Percentiles rank a stretch among this genome's conserved stretches.
These are phyloP conservation scores for Alliaria petiolata DNA, from an alignment of 345 rosid genomes.

Conservation along the genomic window DNA sequence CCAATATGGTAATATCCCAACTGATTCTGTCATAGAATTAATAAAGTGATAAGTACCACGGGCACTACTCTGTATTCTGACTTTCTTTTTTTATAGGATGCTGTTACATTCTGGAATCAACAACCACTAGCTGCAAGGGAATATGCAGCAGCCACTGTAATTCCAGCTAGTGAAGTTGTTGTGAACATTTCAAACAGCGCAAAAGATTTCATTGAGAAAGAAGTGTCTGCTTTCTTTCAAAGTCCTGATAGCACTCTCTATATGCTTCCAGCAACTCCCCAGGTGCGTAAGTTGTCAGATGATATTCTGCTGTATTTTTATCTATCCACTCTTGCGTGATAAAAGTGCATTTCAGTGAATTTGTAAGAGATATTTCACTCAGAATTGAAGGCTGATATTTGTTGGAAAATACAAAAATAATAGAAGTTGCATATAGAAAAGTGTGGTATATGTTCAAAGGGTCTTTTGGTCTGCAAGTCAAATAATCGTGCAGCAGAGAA, in stretches of 20 bases:
- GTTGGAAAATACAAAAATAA: neutral
- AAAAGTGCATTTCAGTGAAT: neutral
- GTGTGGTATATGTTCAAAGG: neutral
- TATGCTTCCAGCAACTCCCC: conserved; percentile 94
- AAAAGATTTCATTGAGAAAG: conserved; percentile 74
- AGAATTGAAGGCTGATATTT: neutral
- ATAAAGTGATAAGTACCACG: neutral
- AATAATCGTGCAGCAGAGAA: neutral
- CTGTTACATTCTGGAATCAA: conserved; percentile 81
- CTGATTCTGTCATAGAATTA: neutral
- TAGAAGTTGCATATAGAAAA: neutral
- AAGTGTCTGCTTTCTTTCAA: conserved; percentile 76
- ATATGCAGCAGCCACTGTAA: conserved; percentile 76
- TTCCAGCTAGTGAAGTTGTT: conserved; percentile 75
- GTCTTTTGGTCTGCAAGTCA: too few species aligned
- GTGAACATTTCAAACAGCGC: conserved; percentile 68
- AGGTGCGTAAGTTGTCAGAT: conserved; percentile 28
- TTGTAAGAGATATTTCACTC: neutral
- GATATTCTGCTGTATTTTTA: neutral
- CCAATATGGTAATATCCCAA: conserved; percentile 50
- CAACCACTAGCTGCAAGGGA: conserved; percentile 86
- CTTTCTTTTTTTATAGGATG: conserved; percentile 40
- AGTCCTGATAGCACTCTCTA: conserved; percentile 85
- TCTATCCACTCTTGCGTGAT: too few species aligned
- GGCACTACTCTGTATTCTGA: neutral